Evolutionary conservation across 148 eudicot genomes (phyloP), one percentile per base, ranked within the genome.

Genomic region (Gaultheria prostrata): DNA sequence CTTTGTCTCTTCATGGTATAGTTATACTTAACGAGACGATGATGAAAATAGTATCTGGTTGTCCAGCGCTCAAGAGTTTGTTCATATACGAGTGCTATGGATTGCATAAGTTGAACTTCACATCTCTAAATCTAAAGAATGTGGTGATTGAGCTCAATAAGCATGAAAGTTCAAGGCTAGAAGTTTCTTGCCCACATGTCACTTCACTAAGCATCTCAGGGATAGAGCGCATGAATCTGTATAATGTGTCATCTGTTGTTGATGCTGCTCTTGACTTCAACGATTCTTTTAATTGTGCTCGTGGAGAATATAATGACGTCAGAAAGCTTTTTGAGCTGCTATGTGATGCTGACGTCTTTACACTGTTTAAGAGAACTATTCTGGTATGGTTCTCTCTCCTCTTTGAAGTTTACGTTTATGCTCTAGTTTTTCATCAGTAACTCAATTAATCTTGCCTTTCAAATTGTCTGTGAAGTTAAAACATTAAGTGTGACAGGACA

Each of bases 21-120:
- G 18, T n/a, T 26, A 35, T 82, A 32, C 73, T 77, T 77, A 75
- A 82, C 32, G 15, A 45, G 20, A 79, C 49, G 3, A 71, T 85
- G 28, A 48, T 32, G 8, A 81, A 63, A 57, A 74, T 87, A 6
- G 10, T 78, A 32, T 77, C 28, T 21, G 87, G 87, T 32, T 87
- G 89, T 43, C 89, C 89, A 45, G 48, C 76, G 51, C 77, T 87
- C 1, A 17, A 84, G 39, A 78, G 69, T 65, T 80, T 80, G 57
- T 24, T 71, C 24, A 48, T 81, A 70, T 81, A 77, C 4, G 3
- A 77, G 32, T 81, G 76, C 65, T 76, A 65, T 56, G 46, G 56
- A 21, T 56, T 81, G n/a, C 20, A 39, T 77, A 81, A 82, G 78
- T 3, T 87, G 50, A 69, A 39, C 14, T 33, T 32, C 35, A 76